Evolutionary conservation across 805 yeast genomes (phyloP), one percentile per base, ranked within the genome.

Genomic region (Pichia manshurica): DNA sequence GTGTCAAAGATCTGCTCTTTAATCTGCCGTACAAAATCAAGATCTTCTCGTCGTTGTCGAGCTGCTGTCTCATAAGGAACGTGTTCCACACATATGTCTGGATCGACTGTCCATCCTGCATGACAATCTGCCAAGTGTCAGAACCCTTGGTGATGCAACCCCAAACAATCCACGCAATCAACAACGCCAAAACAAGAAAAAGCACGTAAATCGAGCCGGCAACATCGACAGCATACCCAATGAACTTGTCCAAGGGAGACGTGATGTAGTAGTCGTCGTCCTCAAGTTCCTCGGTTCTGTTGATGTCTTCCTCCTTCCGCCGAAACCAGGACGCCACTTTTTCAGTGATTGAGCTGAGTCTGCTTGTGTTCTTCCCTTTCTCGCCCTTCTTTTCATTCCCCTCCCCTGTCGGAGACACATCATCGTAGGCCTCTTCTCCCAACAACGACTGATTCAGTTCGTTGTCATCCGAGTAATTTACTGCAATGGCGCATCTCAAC

Each of bases 101-200:
- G 43, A 69, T 64, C 1, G 72, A 66, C 47, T 66, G 69, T 17
- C 70, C 71, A 54, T 69, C 72, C 51, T 69, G 70, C 69, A 69
- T 68, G 3, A 64, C 64, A 34, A 69, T 67, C 53, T 69, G 72
- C 73, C 73, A 69, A 39, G 55, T 56, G 42, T 57, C 56, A 4
- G 70, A 64, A 2, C 61, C 70, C 17, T 54, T 51, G 20, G 57
- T 59, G 3, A 60, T 53, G 17, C 54, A 52, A 39, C 71, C 48
- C 59, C 55, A 32, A 55, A 47, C 20, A 13, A 44, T 29, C 60
- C 59, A 57, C 17, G 34, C 49, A 10, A 47, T 37, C 17, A 56
- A 22, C 19, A 65, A 51, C 2, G 50, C 16, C 61, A 65, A 57
- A 55, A 65, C 59, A 1, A 59, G 12, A 21, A 55, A 38, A 40